Base-by-base conservation (phyloP, 345 rosid species). In the Boechera stricta region DNA sequence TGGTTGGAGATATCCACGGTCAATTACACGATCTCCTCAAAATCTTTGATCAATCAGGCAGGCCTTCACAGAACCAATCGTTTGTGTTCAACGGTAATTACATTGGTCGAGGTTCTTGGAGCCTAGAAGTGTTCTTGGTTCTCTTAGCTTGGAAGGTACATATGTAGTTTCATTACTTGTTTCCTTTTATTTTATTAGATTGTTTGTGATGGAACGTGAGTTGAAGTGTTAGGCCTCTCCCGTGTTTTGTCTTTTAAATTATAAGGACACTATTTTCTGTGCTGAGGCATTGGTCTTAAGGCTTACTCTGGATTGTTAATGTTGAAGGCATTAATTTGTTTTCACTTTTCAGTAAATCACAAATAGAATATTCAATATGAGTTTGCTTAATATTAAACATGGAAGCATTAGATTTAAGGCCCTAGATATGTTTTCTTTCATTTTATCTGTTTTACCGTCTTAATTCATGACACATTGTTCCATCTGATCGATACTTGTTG, bases 71-170 rank as follows among this genome's bases (percentile, higher is more conserved):
- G 35, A 66, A 72, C 32, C 67, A 76, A 56, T 42, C 8, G 49
- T 16, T 83, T 55, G 79, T 85, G 38, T 83, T 81, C 73, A 83
- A 70, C 6, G 88, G 85, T 67, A 81, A 81, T 45, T 83, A 81
- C 68, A 73, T 83, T 55, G 85, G 80, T 72, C 77, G 76, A 42
- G 82, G 86, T 41, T 68, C 82, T 9, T 85, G 85, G 80, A 77
- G 86, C 71, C 48, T 83, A 44, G 86, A 85, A 70, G 81, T 81
- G 54, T 71, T 85, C 71, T 69, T 81, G 71, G 73, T 79, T 51
- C 80, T 85, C 68, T 71, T 85, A 83, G 88, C 86, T 35, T 83
- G 83, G 86, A 83, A 85, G 88, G 88, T 85, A 85, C 69, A 24
- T 35, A 33, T 11, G 32, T 42, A 41, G 57, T 39, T 54, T 54